A percentile compares a stretch with the other conserved stretches of the same genome.
Evolutionary conservation across 768 basidiomycete genomes (phyloP).

Genomic region (Holtermannia corniformis): DNA sequence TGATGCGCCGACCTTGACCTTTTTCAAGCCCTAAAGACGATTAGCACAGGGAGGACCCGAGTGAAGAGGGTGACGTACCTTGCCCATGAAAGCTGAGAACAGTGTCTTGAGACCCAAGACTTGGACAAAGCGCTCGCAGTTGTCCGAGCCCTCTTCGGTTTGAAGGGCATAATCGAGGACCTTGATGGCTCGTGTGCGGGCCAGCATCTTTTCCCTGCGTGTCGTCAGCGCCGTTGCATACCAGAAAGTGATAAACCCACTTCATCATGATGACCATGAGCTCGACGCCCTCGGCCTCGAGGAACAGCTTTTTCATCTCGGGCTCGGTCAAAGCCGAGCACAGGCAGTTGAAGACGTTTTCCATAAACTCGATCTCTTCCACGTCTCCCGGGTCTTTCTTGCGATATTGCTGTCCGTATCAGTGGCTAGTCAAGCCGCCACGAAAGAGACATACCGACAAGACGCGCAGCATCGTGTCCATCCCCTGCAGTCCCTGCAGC

Average conservation of each 20-base stretch:
- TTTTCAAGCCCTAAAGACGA: constrained; percentile 48
- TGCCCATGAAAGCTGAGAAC: constrained; percentile 89
- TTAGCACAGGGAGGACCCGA: constrained; percentile 1
- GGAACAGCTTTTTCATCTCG: constrained; percentile 67
- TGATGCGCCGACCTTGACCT: constrained; percentile 52
- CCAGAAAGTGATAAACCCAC: constrained; percentile 48
- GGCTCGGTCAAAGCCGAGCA: constrained; percentile 77
- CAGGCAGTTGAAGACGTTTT: constrained; percentile 82
- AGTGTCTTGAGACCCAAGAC: constrained; percentile 77
- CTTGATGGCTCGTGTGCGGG: constrained; percentile 77
- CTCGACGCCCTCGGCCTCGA: constrained; percentile 87
- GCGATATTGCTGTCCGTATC: constrained; percentile 62
- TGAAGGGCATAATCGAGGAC: constrained; percentile 80
- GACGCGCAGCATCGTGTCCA: constrained; percentile 64
- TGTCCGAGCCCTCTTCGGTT: constrained; percentile 55
- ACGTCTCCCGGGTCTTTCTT: constrained; percentile 70
- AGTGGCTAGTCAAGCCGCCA: constrained; percentile 1
- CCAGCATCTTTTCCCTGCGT: constrained; percentile 67
- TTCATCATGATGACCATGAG: constrained; percentile 98
- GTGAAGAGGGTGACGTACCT: constrained; percentile 50
- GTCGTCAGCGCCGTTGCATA: neutral
- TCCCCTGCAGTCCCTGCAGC: constrained; percentile 63
- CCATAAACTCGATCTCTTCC: constrained; percentile 96
- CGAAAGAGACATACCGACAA: constrained; percentile 57
- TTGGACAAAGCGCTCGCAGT: constrained; percentile 80